phyloP scores from a whole-genome alignment of 2,329 filamentous ascomycete genomes.

The Ceratocystis destructans region DNA sequence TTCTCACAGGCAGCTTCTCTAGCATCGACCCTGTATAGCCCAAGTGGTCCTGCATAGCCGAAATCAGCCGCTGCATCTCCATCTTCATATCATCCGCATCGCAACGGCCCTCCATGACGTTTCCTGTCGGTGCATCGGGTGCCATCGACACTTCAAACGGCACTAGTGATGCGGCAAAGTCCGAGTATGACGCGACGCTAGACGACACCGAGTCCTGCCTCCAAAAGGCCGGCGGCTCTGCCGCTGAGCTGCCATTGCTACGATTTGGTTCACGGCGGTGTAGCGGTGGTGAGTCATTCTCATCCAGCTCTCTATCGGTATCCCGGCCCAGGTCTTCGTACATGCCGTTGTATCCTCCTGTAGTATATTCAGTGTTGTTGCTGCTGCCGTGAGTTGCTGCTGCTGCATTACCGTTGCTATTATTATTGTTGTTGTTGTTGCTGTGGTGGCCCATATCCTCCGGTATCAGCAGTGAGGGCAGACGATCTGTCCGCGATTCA shows the following conservation, averaged over 20 bases:
- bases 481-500: conserved; percentile 16
- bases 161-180: conserved; percentile 13
- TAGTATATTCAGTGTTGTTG: not conserved
- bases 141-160: conserved; percentile 16
- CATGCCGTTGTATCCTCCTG: conserved; percentile 16
- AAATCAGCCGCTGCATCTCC: conserved; percentile 18
- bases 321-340: conserved; percentile 13
- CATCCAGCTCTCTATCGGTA: not conserved
- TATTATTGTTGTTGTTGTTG: not conserved
- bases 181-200: conserved; percentile 9
- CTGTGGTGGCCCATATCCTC: conserved; percentile 17
- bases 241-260: conserved; percentile 5
- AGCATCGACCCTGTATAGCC: conserved; percentile 18
- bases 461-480: conserved; percentile 17
- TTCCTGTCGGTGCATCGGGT: conserved; percentile 9
- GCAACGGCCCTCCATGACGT: conserved; percentile 18
- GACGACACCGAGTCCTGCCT: conserved; percentile 6
- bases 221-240: conserved; percentile 10
- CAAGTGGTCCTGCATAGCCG: conserved; percentile 17
- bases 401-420: not conserved
- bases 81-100: conserved; percentile 16
- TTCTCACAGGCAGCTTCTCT: conserved; percentile 16
- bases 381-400: not conserved
- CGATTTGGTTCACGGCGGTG: not conserved
- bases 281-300: conserved; percentile 12